phyloP scores from a whole-genome alignment of 495 filamentous ascomycete species.

The Amniculicola lignicola region DNA sequence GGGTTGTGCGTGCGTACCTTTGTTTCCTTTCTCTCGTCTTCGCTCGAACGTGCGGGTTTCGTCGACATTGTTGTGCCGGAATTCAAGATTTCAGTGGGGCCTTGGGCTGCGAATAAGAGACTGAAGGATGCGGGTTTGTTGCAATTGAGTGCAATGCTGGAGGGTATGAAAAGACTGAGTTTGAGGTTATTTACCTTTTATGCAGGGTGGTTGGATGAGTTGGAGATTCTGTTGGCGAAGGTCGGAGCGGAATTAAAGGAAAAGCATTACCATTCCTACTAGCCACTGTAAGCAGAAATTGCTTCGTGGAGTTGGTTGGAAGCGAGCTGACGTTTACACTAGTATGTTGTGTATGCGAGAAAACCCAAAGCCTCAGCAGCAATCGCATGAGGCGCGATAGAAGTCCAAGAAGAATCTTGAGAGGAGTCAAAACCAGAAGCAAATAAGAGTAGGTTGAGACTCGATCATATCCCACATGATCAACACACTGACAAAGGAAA shows the following conservation, averaged over 20 bases:
- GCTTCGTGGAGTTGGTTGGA: neutral
- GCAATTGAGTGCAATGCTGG: constrained; percentile 20
- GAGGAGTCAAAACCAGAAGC: no score
- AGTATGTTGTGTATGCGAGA: neutral
- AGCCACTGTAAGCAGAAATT: constrained; percentile 9
- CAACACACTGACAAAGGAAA: no score
- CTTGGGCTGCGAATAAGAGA: constrained; percentile 7
- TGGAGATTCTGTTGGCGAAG: constrained; percentile 17
- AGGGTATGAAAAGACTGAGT: constrained; percentile 12
- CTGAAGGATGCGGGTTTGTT: constrained; percentile 14
- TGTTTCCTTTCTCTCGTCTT: neutral
- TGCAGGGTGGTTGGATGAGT: constrained; percentile 14
- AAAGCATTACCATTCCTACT: constrained; percentile 12
- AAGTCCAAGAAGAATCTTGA: no score
- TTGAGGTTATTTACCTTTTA: constrained; percentile 16
- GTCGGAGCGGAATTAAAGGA: constrained; percentile 13
- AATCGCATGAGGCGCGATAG: no score
- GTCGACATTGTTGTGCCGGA: constrained; percentile 9
- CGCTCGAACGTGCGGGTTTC: constrained; percentile 12
- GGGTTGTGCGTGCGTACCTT: constrained; percentile 7
- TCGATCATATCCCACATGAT: no score
- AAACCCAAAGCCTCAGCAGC: neutral
- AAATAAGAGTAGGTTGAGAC: no score
- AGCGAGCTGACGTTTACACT: neutral
- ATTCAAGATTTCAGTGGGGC: constrained; percentile 12